Evolutionary conservation across 2,329 filamentous ascomycete species (phyloP), one percentile per base, ranked within the genome.

Genomic region (Sclerotiophoma versabilis): DNA sequence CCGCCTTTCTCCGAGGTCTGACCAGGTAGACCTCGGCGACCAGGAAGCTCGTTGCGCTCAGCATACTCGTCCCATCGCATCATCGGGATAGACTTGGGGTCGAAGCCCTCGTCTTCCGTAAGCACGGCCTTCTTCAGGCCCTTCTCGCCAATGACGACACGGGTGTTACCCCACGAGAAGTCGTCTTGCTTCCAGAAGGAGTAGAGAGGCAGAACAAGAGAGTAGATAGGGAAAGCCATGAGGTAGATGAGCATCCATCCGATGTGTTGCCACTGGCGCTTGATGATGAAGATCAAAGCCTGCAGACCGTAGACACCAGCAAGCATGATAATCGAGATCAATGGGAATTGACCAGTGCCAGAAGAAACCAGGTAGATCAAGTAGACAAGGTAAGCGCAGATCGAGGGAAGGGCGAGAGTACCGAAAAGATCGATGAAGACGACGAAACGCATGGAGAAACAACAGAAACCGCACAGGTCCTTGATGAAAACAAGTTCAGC

Each of bases 161-260:
- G 92, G 1, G 95, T 99, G 79, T 95, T 98, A 83, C 95, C 95
- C 95, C 95, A 99, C 2, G 88, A 88, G 83, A 99, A 99, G 79
- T 99, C 93, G 77, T 99, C 95, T 76, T 97, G 93, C 78, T 97
- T 96, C 95, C 95, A 99, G 88, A 99, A 99, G 0, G 93, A 96
- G 80, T 98, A 99, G 60, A 99, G 80, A 0, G 95, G 95, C 11
- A 99, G 84, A 59, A 96, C 73, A 68, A 99, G 91, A 4, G 89
- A 95, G 80, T 93, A 97, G 65, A 99, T 90, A 0, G 95, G 95
- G 80, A 90, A 97, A 2, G 95, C 95, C n/a, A 96, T 66, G 59
- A 99, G 84, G 78, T 99, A 99, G 72, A 99, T 98, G 63, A 99
- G 89, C 93, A 99, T 98, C 95, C 95, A 99, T 64, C 95, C 95